phyloP scores from a whole-genome alignment of 441 rosid genomes.

The Populus hybrid region DNA sequence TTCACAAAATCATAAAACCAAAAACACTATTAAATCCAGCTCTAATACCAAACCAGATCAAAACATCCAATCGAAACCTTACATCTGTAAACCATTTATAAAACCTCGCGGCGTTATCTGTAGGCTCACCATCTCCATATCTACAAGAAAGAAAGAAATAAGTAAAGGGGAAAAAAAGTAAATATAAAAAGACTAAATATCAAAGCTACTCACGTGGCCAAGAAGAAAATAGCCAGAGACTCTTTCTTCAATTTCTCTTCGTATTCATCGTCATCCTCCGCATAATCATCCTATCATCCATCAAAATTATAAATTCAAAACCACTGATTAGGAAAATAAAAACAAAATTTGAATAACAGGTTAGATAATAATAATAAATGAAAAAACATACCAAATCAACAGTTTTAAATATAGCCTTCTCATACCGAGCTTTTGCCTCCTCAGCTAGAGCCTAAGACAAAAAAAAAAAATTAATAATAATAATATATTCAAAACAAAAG shows the following conservation, averaged over 20 bases:
- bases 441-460: conserved; percentile 64
- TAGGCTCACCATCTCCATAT: conserved; percentile 99
- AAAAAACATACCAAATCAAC: conserved; percentile 65
- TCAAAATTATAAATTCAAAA: too few relatives aligned
- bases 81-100: conserved; percentile 98
- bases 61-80: conserved; percentile 5
- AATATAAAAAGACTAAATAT: neutral
- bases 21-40: neutral
- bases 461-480: neutral
- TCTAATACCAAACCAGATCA: neutral
- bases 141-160: conserved; percentile 25
- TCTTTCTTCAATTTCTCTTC: conserved; percentile 88
- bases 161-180: too few relatives aligned
- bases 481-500: neutral
- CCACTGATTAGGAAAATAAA: too few relatives aligned
- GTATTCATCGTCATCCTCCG: conserved; percentile 89
- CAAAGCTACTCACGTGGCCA: conserved; percentile 74
- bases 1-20: conserved; percentile 9
- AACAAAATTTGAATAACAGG: too few relatives aligned
- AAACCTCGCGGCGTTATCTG: conserved; percentile 97
- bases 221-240: conserved; percentile 67
- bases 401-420: conserved; percentile 65
- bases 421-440: conserved; percentile 88
- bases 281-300: conserved; percentile 76
- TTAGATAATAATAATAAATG: neutral